A percentile compares a stretch with the other conserved stretches of the same genome.
Evolutionary conservation across 768 basidiomycete genomes (phyloP).

Genomic region (Xerocomus brunneocitrinus): DNA sequence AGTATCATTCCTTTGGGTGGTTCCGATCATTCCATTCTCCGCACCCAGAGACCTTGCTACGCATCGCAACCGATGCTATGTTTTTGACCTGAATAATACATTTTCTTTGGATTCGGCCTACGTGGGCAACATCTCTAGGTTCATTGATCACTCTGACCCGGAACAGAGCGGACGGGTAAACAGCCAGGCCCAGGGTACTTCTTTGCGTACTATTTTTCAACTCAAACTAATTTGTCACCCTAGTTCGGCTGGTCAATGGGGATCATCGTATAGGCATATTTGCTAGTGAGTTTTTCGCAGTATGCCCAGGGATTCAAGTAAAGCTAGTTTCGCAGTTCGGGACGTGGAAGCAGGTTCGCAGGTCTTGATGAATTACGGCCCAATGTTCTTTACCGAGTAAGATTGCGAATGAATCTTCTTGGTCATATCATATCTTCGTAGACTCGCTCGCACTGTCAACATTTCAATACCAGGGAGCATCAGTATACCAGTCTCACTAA

Average conservation of each 20-base stretch:
- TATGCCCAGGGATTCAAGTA: neutral
- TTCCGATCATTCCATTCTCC: neutral
- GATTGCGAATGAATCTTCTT: neutral
- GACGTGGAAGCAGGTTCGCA: slow-evolving; percentile 42
- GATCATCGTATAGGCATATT: slow-evolving; percentile 64
- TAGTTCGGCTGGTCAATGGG: slow-evolving; percentile 59
- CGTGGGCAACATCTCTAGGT: slow-evolving; percentile 61
- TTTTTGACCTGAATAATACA: slow-evolving; percentile 48
- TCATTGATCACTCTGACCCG: slow-evolving; percentile 53
- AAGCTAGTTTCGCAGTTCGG: slow-evolving; percentile 29
- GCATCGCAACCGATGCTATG: slow-evolving; percentile 56
- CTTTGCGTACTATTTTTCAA: neutral
- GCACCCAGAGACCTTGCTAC: slow-evolving; percentile 38
- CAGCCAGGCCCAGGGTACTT: slow-evolving; percentile 43
- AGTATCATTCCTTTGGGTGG: slow-evolving; percentile 15
- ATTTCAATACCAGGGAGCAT: neutral
- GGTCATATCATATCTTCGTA: neutral
- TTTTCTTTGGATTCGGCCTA: slow-evolving; percentile 51
- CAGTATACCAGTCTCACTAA: neutral
- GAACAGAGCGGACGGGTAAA: slow-evolving; percentile 32
- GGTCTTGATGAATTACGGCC: slow-evolving; percentile 56
- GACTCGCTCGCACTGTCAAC: neutral
- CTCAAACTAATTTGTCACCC: slow-evolving; percentile 1
- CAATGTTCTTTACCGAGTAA: slow-evolving; percentile 38
- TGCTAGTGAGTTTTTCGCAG: slow-evolving; percentile 10